Conservation (phyloP, 257 asterid species). For the Lycium ferocissimum region DNA sequence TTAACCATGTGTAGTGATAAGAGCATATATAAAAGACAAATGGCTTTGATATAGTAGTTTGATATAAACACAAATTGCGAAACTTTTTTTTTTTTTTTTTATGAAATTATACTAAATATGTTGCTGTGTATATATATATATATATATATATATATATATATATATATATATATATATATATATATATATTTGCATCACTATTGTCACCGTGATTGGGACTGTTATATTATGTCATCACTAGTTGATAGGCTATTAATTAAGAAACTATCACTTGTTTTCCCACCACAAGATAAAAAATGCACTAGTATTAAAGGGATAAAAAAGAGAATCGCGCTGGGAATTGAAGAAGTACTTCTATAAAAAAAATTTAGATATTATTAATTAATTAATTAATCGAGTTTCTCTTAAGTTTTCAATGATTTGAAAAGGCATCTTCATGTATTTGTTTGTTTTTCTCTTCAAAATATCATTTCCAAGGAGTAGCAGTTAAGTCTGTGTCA, state of each 20-base stretch:
- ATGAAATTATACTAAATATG: no score
- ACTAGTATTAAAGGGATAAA: neutral
- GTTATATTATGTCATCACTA: neutral
- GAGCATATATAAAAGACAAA: neutral
- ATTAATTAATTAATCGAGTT: neutral
- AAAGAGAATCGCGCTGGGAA: neutral
- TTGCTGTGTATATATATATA: no score
- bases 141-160: no score
- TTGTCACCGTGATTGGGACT: neutral
- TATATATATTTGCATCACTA: no score
- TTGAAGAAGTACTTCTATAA: neutral
- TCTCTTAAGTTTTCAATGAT: slow-evolving; percentile 1
- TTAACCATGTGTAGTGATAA: neutral
- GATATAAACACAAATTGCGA: neutral
- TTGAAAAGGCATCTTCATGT: slow-evolving; percentile 25
- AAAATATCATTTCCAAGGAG: neutral
- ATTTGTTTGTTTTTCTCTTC: neutral
- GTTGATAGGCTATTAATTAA: slow-evolving; percentile 22
- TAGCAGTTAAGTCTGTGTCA: neutral
- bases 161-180: no score
- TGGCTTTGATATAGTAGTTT: neutral
- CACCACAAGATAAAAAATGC: neutral
- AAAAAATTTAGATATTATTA: neutral
- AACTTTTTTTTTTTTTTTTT: no score
- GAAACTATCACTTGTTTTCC: neutral